Percentiles rank a stretch among this genome's conserved stretches.
Conservation (phyloP, 129 eudicot species). For the Tanacetum coccineum region DNA sequence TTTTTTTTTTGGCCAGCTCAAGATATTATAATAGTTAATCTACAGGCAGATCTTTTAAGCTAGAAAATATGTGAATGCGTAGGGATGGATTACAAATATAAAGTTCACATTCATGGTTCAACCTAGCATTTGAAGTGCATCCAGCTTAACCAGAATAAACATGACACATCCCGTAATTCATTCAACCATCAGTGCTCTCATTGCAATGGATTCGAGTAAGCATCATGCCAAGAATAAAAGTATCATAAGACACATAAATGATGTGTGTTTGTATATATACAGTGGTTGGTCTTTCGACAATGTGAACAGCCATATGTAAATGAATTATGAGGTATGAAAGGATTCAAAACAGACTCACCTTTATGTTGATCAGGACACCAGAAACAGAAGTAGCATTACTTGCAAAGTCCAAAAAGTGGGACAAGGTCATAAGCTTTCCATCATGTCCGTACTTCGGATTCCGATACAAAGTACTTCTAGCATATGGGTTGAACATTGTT, state of each 20-base stretch:
- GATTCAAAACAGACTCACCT: constrained; percentile 45
- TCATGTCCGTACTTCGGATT: constrained; percentile 45
- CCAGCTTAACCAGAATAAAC: no score
- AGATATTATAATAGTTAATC: no score
- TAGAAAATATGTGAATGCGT: no score
- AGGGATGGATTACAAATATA: no score
- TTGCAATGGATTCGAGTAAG: not conserved
- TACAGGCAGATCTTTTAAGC: no score
- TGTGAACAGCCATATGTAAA: not conserved
- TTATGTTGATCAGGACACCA: constrained; percentile 59
- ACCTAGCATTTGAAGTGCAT: no score
- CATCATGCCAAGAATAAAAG: not conserved
- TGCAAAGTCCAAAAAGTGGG: constrained; percentile 61
- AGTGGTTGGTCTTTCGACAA: not conserved
- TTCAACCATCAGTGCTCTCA: no score
- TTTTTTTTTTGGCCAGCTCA: no score
- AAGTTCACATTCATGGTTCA: no score
- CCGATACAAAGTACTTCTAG: constrained; percentile 32
- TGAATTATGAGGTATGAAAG: no score
- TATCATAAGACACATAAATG: not conserved
- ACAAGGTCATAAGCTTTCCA: constrained; percentile 48
- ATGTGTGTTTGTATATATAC: not conserved
- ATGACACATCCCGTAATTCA: no score
- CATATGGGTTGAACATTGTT: constrained; percentile 38
- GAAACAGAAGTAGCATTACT: constrained; percentile 57